A percentile compares a stretch with the other conserved stretches of the same genome.
These are phyloP conservation scores for Camillea tinctor DNA, from an alignment of 2,329 filamentous ascomycete species.

Conservation along the genomic window DNA sequence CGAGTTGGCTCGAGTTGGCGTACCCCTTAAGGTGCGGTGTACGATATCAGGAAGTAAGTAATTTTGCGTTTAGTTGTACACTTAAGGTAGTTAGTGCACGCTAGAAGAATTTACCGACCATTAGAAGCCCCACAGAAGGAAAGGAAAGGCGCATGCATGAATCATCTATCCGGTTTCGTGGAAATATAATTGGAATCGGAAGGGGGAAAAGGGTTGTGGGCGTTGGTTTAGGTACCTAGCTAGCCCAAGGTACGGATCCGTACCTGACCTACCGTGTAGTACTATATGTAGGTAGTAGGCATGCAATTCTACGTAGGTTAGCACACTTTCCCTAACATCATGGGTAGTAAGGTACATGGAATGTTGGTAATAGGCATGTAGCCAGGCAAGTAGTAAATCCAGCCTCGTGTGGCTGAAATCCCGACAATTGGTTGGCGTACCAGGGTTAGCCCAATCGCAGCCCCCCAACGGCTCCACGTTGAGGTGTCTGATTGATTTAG, in stretches of 20 bases:
- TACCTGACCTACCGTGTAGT: background rate
- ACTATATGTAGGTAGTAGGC: background rate
- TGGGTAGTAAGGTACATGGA: background rate
- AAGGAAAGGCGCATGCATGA: background rate
- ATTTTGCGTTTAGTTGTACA: too few relatives aligned
- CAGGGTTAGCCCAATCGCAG: constrained; percentile 24
- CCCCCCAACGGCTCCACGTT: constrained; percentile 29
- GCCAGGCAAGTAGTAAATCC: too few relatives aligned
- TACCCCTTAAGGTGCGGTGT: background rate
- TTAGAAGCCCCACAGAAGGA: background rate
- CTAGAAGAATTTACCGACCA: background rate
- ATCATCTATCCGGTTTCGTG: background rate
- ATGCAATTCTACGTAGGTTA: background rate
- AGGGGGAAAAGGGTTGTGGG: too few relatives aligned
- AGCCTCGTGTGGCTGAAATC: constrained; percentile 17
- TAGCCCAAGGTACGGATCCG: background rate
- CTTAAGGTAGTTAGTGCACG: too few relatives aligned
- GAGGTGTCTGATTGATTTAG: constrained; percentile 26
- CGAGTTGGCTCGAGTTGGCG: too few relatives aligned
- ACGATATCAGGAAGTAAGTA: background rate
- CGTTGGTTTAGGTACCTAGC: too few relatives aligned
- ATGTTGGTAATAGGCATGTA: too few relatives aligned
- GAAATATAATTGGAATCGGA: too few relatives aligned
- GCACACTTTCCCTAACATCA: background rate
- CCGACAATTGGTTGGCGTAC: constrained; percentile 12